phyloP scores from a whole-genome alignment of 345 rosid species.

The Mangifera indica region DNA sequence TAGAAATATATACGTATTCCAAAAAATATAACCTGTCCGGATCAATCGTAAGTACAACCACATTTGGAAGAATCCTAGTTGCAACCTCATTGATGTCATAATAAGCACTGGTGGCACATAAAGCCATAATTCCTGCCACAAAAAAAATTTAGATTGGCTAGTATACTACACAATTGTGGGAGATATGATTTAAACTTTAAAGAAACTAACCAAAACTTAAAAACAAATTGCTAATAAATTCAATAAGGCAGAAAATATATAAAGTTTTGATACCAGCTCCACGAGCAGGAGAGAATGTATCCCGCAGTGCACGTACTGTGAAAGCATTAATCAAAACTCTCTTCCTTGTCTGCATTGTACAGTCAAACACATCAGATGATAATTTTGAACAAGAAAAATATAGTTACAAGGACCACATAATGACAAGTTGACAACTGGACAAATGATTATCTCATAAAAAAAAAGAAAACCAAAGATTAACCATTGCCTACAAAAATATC shows the following conservation, averaged over 20 bases:
- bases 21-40: conserved; percentile 67
- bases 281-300: conserved; percentile 95
- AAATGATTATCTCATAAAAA: conserved; percentile 7
- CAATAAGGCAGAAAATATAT: not conserved
- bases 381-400: conserved; percentile 11
- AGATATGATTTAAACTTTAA: not conserved
- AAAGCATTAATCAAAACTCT: conserved; percentile 97
- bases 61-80: conserved; percentile 84
- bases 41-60: conserved; percentile 88
- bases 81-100: conserved; percentile 90
- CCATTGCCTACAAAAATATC: conserved; percentile 11
- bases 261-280: conserved; percentile 74
- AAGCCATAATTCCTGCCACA: conserved; percentile 83
- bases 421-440: not conserved
- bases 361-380: conserved; percentile 20
- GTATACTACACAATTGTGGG: not conserved
- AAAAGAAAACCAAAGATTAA: not conserved
- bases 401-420: not conserved
- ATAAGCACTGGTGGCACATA: conserved; percentile 89
- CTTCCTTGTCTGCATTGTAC: conserved; percentile 73
- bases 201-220: not conserved
- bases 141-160: conserved; percentile 16
- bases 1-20: not conserved
- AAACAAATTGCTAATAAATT: not conserved
- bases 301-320: conserved; percentile 96